Evolutionary conservation across 2,329 filamentous ascomycete genomes (phyloP).

Genomic region (Talaromyces sp.): DNA sequence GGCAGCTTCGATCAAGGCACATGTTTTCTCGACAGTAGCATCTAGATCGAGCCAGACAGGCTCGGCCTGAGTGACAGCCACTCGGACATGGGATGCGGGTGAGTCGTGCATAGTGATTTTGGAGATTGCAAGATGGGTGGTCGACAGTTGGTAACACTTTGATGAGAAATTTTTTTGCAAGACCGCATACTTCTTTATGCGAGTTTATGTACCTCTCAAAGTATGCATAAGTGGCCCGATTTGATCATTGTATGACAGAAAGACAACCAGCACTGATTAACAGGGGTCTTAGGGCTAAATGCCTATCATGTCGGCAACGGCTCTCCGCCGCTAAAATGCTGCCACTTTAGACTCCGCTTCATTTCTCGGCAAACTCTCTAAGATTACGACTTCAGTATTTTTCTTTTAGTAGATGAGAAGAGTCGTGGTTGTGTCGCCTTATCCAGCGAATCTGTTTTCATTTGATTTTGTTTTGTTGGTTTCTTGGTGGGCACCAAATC

Average conservation of each 20-base stretch:
- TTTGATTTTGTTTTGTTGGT: too few species aligned
- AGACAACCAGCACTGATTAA: neutral
- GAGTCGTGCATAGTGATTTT: neutral
- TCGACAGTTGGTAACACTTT: neutral
- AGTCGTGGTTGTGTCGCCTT: too few species aligned
- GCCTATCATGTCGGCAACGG: neutral
- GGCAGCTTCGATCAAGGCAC: constrained; percentile 54
- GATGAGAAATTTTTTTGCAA: neutral
- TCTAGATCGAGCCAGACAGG: constrained; percentile 54
- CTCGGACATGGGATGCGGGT: constrained; percentile 21
- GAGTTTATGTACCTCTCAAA: neutral
- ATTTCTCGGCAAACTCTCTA: too few species aligned
- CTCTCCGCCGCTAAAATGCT: neutral
- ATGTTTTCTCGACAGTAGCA: constrained; percentile 51
- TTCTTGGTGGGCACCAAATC: too few species aligned
- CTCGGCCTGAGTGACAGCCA: constrained; percentile 51
- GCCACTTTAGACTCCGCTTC: too few species aligned
- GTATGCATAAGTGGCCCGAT: neutral
- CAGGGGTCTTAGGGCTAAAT: neutral
- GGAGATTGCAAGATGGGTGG: neutral
- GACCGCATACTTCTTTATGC: neutral
- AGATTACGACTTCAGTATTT: too few species aligned
- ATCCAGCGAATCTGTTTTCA: too few species aligned
- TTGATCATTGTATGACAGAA: neutral
- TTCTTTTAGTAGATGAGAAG: too few species aligned